Base-by-base conservation (phyloP, 805 yeast genomes). In the Kodamaea sagamina region DNA sequence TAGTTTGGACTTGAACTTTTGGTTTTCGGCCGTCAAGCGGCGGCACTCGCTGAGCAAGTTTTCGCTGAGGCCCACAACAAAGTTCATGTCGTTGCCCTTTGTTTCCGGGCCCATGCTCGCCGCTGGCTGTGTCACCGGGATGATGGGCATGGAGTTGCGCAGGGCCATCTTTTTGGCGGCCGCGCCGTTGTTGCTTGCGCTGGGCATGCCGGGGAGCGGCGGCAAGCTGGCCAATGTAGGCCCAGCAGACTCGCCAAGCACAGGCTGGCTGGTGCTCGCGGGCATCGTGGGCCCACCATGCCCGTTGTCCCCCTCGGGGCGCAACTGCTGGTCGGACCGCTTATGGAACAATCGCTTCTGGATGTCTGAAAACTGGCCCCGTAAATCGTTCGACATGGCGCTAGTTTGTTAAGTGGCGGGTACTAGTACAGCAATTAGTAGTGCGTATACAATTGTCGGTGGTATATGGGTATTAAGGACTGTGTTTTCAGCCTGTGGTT, bases 31-130 rank as follows among this genome's bases (percentile, higher is more conserved):
- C 42, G 79, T 83, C 43, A 86, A 68, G 47, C 84, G 73, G 51
- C 90, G 76, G 54, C 89, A 84, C 59, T 86, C 89, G 34, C 75
- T 66, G 12, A 86, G 70, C 48, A 86, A 65, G 44, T 83, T 84
- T 53, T 86, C 92, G 63, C 88, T 82, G 43, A 86, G 62, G 3
- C 86, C 88, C 45, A 84, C 84, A 11, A 84, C 81, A 56, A 85
- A 85, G 55, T 80, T 79, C 68, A 84, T 79, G 47, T 84, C 86
- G 50, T 79, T 79, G 15, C 80, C 79, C 46, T 69, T 71, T 6
- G 70, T 55, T 50, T 71, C 77, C 1, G 73, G 73, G 7, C 71
- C 68, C 42, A 70, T 50, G 3, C 58, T 54, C n/a, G 39, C 32
- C n/a, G 34, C n/a, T 12, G 36, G 36, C 25, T 19, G 26, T n/a